phyloP scores from a whole-genome alignment of 2,329 filamentous ascomycete species.

The Trichoderma aggressivum region DNA sequence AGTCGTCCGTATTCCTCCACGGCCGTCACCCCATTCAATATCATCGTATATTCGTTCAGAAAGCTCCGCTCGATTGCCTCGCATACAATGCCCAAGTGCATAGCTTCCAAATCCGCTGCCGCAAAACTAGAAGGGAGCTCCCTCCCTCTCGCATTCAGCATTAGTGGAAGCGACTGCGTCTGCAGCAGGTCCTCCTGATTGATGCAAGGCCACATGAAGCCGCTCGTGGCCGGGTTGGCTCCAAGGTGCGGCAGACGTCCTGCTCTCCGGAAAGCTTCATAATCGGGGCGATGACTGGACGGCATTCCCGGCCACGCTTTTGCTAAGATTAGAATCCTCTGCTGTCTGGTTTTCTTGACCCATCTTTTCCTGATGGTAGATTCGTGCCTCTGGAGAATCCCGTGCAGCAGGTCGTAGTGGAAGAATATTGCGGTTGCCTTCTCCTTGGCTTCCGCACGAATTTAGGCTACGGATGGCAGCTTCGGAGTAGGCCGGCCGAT shows the following conservation, averaged over 20 bases:
- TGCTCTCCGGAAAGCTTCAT: constrained; percentile 35
- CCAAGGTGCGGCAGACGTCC: constrained; percentile 1
- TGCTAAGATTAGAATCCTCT: constrained; percentile 46
- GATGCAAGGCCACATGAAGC: constrained; percentile 51
- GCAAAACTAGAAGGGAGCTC: constrained; percentile 47
- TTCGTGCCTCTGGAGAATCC: neutral
- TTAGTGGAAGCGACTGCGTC: constrained; percentile 42
- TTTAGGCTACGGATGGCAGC: too few species aligned
- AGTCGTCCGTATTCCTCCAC: constrained; percentile 36
- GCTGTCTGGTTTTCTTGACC: constrained; percentile 48
- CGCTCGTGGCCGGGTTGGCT: constrained; percentile 25
- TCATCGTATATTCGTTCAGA: constrained; percentile 34
- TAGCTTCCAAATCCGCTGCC: constrained; percentile 37
- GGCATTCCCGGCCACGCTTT: constrained; percentile 50
- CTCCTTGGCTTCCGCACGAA: neutral
- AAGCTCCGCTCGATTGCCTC: constrained; percentile 27
- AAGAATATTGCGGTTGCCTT: neutral
- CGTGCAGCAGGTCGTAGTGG: neutral
- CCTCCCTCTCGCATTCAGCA: constrained; percentile 51
- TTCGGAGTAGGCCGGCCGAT: too few species aligned
- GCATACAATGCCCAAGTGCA: constrained; percentile 30
- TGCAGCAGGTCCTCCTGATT: constrained; percentile 54
- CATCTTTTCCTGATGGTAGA: constrained; percentile 50
- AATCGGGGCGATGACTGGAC: constrained; percentile 49
- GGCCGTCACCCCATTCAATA: constrained; percentile 30